Evolutionary conservation across 2,329 filamentous ascomycete species (phyloP).

Genomic region (Neoscytalidium dimidiatum): DNA sequence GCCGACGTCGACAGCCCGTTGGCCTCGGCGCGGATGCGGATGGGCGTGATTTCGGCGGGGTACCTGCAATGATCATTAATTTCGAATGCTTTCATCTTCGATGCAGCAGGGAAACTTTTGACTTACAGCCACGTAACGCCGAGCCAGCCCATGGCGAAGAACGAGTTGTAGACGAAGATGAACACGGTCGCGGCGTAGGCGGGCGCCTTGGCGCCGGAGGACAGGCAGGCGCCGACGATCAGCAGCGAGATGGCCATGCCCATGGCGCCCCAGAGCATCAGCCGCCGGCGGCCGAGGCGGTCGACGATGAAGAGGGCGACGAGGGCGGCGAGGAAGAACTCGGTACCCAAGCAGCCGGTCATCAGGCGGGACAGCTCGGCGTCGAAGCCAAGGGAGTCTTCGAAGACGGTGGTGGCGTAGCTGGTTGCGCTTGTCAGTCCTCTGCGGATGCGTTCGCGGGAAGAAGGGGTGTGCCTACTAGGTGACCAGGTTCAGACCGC

Average conservation of each 20-base stretch:
- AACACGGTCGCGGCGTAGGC: slow-evolving; percentile 49
- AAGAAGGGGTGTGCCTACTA: no score
- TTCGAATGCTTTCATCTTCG: no score
- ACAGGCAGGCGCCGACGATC: slow-evolving; percentile 24
- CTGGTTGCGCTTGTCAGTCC: no score
- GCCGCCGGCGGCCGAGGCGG: slow-evolving; percentile 31
- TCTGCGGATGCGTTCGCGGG: no score
- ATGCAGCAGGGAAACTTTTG: no score
- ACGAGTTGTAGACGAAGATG: slow-evolving; percentile 58
- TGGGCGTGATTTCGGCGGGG: slow-evolving; percentile 51
- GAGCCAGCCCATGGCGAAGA: slow-evolving; percentile 54
- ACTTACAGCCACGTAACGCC: slow-evolving; percentile 47
- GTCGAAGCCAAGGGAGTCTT: slow-evolving; percentile 15
- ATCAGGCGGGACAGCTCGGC: slow-evolving; percentile 33
- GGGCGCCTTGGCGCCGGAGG: slow-evolving; percentile 7
- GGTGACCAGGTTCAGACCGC: slow-evolving; percentile 45
- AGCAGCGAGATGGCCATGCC: slow-evolving; percentile 34
- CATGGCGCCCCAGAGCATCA: slow-evolving; percentile 36
- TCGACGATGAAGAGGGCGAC: slow-evolving; percentile 32
- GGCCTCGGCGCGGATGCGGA: slow-evolving; percentile 37
- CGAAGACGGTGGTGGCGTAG: slow-evolving; percentile 18
- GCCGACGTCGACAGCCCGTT: slow-evolving; percentile 39
- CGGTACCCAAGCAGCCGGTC: slow-evolving; percentile 27
- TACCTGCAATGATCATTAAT: no score
- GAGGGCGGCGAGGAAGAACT: slow-evolving; percentile 32